Percentiles rank a stretch among this genome's conserved stretches.
These are phyloP conservation scores for Pichia sp. DNA, from an alignment of 1,139 yeast species.

Conservation along the genomic window DNA sequence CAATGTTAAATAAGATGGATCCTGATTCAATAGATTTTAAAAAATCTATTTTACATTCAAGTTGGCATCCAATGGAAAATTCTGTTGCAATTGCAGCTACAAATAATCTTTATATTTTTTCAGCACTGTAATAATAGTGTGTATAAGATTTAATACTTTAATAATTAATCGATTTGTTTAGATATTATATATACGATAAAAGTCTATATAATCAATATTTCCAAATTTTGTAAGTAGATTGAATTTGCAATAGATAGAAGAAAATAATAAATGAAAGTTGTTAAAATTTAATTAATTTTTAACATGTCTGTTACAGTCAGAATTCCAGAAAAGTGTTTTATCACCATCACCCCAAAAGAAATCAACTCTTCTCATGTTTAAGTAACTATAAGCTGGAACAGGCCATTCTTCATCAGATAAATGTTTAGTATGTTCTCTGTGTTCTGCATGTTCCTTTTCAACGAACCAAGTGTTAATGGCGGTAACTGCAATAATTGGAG, in stretches of 20 bases:
- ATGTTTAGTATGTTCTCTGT: constrained; percentile 74
- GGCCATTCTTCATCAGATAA: constrained; percentile 90
- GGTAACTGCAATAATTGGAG: constrained; percentile 72
- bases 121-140: constrained; percentile 44
- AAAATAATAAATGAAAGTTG: too few species aligned
- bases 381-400: constrained; percentile 70
- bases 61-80: constrained; percentile 98
- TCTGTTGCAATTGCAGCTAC: constrained; percentile 98
- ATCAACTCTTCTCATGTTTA: constrained; percentile 78
- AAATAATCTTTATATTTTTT: constrained; percentile 79
- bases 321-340: constrained; percentile 95
- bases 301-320: constrained; percentile 82
- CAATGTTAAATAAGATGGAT: constrained; percentile 46
- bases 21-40: constrained; percentile 89
- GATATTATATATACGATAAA: too few species aligned
- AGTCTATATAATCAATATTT: too few species aligned
- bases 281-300: too few species aligned
- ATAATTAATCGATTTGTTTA: too few species aligned
- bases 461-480: constrained; percentile 74
- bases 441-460: constrained; percentile 85
- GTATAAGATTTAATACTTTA: not conserved
- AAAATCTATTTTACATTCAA: constrained; percentile 87
- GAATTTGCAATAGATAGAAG: too few species aligned
- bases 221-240: too few species aligned
- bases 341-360: constrained; percentile 99